Evolutionary conservation across 768 basidiomycete genomes (phyloP), one percentile per base, ranked within the genome.

Genomic region (Hemileccinum impolitum): DNA sequence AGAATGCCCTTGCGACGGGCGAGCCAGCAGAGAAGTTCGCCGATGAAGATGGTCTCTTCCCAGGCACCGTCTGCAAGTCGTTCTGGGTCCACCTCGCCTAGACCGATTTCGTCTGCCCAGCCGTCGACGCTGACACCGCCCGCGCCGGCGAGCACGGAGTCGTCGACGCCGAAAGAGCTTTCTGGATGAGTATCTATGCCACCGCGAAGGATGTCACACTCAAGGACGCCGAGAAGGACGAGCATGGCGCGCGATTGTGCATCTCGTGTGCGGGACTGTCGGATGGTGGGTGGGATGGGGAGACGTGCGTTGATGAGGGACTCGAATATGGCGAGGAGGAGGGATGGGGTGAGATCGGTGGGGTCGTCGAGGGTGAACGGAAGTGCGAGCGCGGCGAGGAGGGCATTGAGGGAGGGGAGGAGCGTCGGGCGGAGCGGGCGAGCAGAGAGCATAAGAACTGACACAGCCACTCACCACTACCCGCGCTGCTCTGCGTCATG

Each of bases 171-270:
- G 23, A 23, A 6, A 3, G 23, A 23, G 23, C 23, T n/a, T n/a
- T n/a, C n/a, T n/a, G n/a, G 32, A 12, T 21, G 11, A 12, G 18
- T 15, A 6, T 38, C 84, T 1, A 87, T 75, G 47, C 86, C 81
- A 43, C 67, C 65, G 36, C 68, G 63, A 13, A 90, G 59, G 31
- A 89, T 66, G 52, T 90, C 87, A 26, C 71, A 76, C 52, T 87
- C 83, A 6, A 90, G 72, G 6, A 88, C 78, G 1, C 87, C 87
- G 7, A 90, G 73, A 47, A 91, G 85, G 3, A 90, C 72, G 57
- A 90, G 87, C 74, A 85, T 83, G 28, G 78, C 79, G 40, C 84
- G 78, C 1, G 86, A 64, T 56, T 81, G 81, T 8, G 72, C 70
- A 1, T 53, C 48, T 48, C 50, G 37, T 45, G 64, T 69, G 58